Evolutionary conservation across 305 asterid genomes (phyloP), one percentile per base, ranked within the genome.

Genomic region (Solanum hybrid): DNA sequence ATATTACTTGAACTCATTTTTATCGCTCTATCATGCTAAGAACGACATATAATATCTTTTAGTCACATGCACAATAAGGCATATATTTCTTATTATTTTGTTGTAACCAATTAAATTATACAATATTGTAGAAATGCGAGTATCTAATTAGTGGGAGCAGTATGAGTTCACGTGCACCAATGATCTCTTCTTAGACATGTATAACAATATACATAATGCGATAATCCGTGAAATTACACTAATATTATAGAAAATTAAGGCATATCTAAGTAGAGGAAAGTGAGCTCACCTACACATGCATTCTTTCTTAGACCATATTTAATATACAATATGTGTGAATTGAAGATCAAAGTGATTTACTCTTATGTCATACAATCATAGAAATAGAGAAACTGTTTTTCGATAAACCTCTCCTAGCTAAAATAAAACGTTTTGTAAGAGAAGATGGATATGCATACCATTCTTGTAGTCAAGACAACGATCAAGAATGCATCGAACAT

Each of bases 401-500:
- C 7, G 6, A 67, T 22, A 61, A 22, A 61, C 8, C 8, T 64
- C 28, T 22, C n/a, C n/a, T n/a, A n/a, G n/a, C 10, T 67, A 4
- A n/a, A 69, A 69, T 69, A 69, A 69, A 69, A 24, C 33, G 2
- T 69, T 69, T 10, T 26, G 16, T 69, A 74, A 29, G 40, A 76
- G 40, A 76, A 67, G 39, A 18, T 57, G 5, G 69, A 57, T 9
- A 28, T 69, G 76, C 34, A 13, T 46, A 88, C 90, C 90, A 22
- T 76, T 77, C 24, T 51, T 31, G 40, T 51, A 73, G 35, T 88
- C 84, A 24, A 88, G 36, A 42, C 90, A 88, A 26, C 37, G 90
- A 36, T 34, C 34, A 88, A 88, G 90, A 88, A 83, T 46, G 87
- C 90, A 88, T 7, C 42, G 61, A 13, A 10, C 86, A 22, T 20